phyloP scores from a whole-genome alignment of 2,329 filamentous ascomycete species.

The Epichloe gansuensis region DNA sequence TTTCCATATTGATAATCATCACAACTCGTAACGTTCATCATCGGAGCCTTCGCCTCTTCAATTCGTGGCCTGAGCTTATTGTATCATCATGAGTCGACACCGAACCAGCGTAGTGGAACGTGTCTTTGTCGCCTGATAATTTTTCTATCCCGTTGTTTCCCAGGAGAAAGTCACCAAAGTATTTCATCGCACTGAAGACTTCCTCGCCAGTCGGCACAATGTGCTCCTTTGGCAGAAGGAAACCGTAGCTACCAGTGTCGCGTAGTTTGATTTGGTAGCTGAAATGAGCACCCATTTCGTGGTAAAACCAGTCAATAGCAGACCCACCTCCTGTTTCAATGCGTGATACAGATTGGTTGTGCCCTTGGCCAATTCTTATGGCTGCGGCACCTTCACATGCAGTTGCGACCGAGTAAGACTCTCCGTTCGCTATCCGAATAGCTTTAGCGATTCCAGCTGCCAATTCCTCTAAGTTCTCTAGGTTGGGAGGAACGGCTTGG shows the following conservation, averaged over 20 bases:
- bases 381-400: slow-evolving; percentile 71
- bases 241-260: slow-evolving; percentile 89
- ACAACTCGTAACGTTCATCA: slow-evolving; percentile 9
- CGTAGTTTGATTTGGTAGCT: slow-evolving; percentile 90
- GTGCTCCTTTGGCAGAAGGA: slow-evolving; percentile 72
- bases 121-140: slow-evolving; percentile 13
- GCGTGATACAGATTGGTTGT: slow-evolving; percentile 21
- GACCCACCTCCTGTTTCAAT: slow-evolving; percentile 72
- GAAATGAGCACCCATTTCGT: slow-evolving; percentile 68
- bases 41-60: slow-evolving; percentile 17
- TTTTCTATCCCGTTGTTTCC: slow-evolving; percentile 55
- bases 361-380: slow-evolving; percentile 10
- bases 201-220: slow-evolving; percentile 87
- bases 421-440: slow-evolving; percentile 66
- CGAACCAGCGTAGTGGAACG: slow-evolving; percentile 9
- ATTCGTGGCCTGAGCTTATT: slow-evolving; percentile 13
- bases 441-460: slow-evolving; percentile 79
- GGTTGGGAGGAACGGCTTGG: slow-evolving; percentile 59
- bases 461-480: slow-evolving; percentile 86
- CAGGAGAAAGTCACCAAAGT: slow-evolving; percentile 68
- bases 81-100: slow-evolving; percentile 8
- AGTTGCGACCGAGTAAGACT: slow-evolving; percentile 63
- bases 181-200: slow-evolving; percentile 68
- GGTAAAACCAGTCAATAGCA: slow-evolving; percentile 90
- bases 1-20: too few species aligned